phyloP scores from a whole-genome alignment of 257 asterid species.

The Solanum ossicruentum region DNA sequence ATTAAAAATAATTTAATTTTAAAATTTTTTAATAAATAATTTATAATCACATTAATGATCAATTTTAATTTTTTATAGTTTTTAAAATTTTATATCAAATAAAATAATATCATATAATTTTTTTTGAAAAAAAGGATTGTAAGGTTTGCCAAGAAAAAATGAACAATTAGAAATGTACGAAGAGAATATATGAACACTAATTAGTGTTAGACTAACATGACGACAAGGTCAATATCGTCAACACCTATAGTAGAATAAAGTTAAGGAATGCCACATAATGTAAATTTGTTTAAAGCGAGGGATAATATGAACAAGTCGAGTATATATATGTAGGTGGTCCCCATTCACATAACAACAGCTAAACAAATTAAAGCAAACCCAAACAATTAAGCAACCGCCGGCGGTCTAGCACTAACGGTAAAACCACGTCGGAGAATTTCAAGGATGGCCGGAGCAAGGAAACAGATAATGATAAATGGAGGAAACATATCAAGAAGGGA shows the following conservation, averaged over 20 bases:
- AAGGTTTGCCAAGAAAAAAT: no score
- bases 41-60: no score
- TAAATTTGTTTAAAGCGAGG: background rate
- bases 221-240: background rate
- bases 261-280: background rate
- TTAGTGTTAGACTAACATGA: background rate
- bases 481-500: constrained; percentile 3
- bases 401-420: background rate
- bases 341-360: background rate
- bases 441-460: constrained; percentile 35
- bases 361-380: background rate
- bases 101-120: no score
- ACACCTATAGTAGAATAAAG: background rate
- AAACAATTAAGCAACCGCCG: background rate
- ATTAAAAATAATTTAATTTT: no score
- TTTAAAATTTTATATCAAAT: no score
- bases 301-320: background rate
- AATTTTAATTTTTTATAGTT: no score
- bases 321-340: background rate
- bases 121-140: no score
- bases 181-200: background rate
- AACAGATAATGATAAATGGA: constrained; percentile 18
- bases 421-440: background rate
- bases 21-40: no score
- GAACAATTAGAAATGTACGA: no score